Base-by-base conservation (phyloP, 2,329 filamentous ascomycete genomes). In the Bipolaris victoriae region DNA sequence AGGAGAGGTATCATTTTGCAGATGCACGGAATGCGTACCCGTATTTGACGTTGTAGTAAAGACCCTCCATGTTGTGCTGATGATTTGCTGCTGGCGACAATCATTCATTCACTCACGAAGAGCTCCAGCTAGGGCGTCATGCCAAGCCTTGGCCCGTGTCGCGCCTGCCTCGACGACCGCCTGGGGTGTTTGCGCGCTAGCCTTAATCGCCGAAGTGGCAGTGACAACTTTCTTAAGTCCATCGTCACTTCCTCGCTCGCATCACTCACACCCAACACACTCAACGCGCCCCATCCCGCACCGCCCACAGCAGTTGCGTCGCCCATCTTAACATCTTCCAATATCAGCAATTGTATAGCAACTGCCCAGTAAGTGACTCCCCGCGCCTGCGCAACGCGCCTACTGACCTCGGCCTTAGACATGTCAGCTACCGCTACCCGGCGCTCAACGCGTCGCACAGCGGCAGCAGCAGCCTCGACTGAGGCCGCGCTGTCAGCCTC, bases 41-140 rank as follows among this genome's bases (percentile, higher is more conserved):
- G 80, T 91, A 93, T 79, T 96, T 92, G 63, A 94, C 90, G 81
- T 97, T 97, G 82, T 95, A 97, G 72, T 92, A 89, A 44, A 97
- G 88, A 58, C 92, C 92, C 83, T 97, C 92, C 92, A 96, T 97
- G 62, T 63, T 76, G 72, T 76, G 72, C 47, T 64, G 64, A 64
- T 67, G 63, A 55, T 55, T 45, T 52, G 45, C 33, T 43, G 56
- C 40, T 26, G 40, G 40, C 40, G 5, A 43, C 53, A 31, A 11
- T 31, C 53, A 31, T 9, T 31, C 53, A 31, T 41, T 47, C 50
- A 54, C 62, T 58, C 56, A 57, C 58, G 60, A 54, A 64, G 58
- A 65, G 62, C 56, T 63, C 49, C 50, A 62, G 58, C 57, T 64
- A 40, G 62, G 64, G 55, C 62, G 64, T 65, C 60, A 65, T 67